Conservation (phyloP, 225 moss, liverwort and hornwort genomes). For the Pseudoscleropodium purum region DNA sequence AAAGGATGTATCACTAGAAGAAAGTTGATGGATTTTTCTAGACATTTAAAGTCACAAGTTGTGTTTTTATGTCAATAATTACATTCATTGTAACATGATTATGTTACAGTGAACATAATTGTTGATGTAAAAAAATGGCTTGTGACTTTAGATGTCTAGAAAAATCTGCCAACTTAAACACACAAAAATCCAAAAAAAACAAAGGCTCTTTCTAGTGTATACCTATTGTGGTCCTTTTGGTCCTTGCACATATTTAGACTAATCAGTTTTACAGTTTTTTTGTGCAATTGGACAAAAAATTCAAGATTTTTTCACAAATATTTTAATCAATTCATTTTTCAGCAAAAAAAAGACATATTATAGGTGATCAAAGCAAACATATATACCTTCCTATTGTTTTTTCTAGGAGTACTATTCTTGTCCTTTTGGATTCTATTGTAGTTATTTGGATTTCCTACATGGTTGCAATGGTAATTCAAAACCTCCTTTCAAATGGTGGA, state of each 20-base stretch:
- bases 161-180: too few species aligned
- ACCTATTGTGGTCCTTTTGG: neutral
- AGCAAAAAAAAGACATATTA: neutral
- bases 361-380: neutral
- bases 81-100: too few species aligned
- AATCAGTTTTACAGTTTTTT: neutral
- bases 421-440: neutral
- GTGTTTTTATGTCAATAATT: too few species aligned
- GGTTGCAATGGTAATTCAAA: neutral
- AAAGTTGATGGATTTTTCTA: too few species aligned
- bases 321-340: neutral
- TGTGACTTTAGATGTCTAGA: too few species aligned
- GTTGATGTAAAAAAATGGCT: too few species aligned
- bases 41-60: too few species aligned
- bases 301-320: neutral
- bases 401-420: accelerated
- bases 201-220: too few species aligned
- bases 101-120: too few species aligned
- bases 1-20: too few species aligned
- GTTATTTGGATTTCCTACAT: neutral
- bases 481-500: neutral
- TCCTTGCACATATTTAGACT: too few species aligned
- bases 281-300: neutral
- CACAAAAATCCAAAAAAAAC: too few species aligned
- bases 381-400: neutral